Conservation (phyloP, 2,329 filamentous ascomycete genomes). For the Monilinia fructicola region DNA sequence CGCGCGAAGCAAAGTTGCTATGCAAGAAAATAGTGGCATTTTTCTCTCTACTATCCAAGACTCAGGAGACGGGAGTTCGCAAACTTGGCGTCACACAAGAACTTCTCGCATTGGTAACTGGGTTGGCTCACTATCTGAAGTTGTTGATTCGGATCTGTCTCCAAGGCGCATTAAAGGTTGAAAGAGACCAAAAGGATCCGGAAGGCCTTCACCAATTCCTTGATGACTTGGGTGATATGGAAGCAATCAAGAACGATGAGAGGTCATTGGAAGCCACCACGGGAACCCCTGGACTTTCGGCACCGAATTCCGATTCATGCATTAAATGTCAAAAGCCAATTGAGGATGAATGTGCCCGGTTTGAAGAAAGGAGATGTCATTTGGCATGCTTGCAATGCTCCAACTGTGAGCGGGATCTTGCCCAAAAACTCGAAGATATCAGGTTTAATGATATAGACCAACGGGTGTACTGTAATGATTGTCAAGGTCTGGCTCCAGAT, state of each 20-base stretch:
- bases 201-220: constrained; percentile 81
- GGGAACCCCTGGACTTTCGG: constrained; percentile 65
- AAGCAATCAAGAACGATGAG: constrained; percentile 71
- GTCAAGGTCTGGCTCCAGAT: constrained; percentile 58
- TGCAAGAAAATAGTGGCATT: constrained; percentile 99
- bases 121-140: constrained; percentile 94
- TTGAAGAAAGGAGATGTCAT: constrained; percentile 79
- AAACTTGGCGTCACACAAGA: constrained; percentile 97
- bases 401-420: constrained; percentile 73
- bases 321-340: constrained; percentile 79
- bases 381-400: constrained; percentile 69
- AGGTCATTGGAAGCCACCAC: constrained; percentile 64
- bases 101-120: constrained; percentile 93
- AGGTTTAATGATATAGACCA: constrained; percentile 67
- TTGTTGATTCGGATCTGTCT: constrained; percentile 95
- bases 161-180: constrained; percentile 86
- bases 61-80: constrained; percentile 83
- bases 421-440: constrained; percentile 65
- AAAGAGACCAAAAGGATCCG: constrained; percentile 74
- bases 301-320: constrained; percentile 83
- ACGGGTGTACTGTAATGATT: constrained; percentile 69
- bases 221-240: constrained; percentile 79
- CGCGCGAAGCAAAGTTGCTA: constrained; percentile 94
- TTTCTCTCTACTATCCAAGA: constrained; percentile 91
- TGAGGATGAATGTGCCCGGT: constrained; percentile 86